A percentile compares a stretch with the other conserved stretches of the same genome.
These are phyloP conservation scores for Arxiozyma bovina DNA, from an alignment of 1,139 yeast species.

Conservation along the genomic window DNA sequence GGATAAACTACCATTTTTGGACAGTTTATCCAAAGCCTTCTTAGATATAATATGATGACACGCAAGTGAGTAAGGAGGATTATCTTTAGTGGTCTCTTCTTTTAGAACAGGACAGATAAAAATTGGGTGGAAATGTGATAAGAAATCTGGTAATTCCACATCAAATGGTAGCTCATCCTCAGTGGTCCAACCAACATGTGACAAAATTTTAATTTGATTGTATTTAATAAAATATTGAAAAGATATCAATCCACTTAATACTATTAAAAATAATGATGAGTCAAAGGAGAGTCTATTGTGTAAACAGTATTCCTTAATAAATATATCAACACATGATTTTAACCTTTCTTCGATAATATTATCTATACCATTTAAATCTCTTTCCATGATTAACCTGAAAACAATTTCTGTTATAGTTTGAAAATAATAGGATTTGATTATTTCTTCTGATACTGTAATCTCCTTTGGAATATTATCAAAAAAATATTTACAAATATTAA, in stretches of 20 bases:
- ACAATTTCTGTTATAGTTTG: constrained; percentile 8
- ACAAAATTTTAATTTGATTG: constrained; percentile 37
- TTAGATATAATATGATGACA: constrained; percentile 56
- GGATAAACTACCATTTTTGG: constrained; percentile 33
- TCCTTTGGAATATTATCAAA: constrained; percentile 14
- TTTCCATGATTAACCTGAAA: constrained; percentile 12
- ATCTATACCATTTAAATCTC: constrained; percentile 13
- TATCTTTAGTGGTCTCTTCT: constrained; percentile 59
- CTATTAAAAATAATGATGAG: constrained; percentile 59
- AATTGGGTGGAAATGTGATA: constrained; percentile 63
- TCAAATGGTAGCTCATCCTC: constrained; percentile 53
- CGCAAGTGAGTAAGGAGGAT: constrained; percentile 56
- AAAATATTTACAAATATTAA: constrained; percentile 19
- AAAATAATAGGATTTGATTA: constrained; percentile 16
- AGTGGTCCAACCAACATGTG: constrained; percentile 47
- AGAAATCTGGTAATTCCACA: constrained; percentile 42
- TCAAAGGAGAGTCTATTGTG: constrained; percentile 52
- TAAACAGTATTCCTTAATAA: constrained; percentile 61
- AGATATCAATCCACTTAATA: constrained; percentile 63
- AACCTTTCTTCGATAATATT: constrained; percentile 17
- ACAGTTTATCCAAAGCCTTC: constrained; percentile 39
- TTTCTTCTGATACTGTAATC: neutral
- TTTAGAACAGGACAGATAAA: constrained; percentile 88
- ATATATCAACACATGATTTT: constrained; percentile 33
- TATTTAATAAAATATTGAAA: constrained; percentile 67